Evolutionary conservation across 176 grass and related monocot species (phyloP).

Genomic region (bread wheat (Triticum aestivum)): DNA sequence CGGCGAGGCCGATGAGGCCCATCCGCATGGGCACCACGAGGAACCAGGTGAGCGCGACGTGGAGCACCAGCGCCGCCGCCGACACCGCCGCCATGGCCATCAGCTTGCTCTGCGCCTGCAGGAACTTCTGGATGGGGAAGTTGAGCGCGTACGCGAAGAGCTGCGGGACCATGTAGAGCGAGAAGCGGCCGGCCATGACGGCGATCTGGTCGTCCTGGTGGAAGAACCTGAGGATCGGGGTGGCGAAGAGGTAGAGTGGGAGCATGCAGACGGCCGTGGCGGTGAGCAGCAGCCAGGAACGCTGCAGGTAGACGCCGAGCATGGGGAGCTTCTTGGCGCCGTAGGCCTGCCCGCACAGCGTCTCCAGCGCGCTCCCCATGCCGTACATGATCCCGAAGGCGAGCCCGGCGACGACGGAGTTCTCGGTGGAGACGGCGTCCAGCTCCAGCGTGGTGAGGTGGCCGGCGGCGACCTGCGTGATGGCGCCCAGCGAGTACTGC

Average conservation of each 20-base stretch:
- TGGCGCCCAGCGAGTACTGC: slow-evolving; percentile 81
- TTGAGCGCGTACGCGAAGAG: slow-evolving; percentile 63
- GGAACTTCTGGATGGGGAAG: slow-evolving; percentile 80
- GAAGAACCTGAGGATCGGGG: slow-evolving; percentile 52
- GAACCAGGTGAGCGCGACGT: slow-evolving; percentile 62
- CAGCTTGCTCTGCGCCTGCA: slow-evolving; percentile 74
- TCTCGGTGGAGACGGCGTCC: slow-evolving; percentile 87
- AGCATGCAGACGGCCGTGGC: slow-evolving; percentile 37
- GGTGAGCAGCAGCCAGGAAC: slow-evolving; percentile 52
- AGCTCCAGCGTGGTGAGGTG: slow-evolving; percentile 89
- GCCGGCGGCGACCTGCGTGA: slow-evolving; percentile 66
- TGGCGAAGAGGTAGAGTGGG: slow-evolving; percentile 58
- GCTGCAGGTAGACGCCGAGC: slow-evolving; percentile 68
- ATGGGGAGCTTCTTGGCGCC: slow-evolving; percentile 49
- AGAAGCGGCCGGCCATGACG: slow-evolving; percentile 28
- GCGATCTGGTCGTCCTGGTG: slow-evolving; percentile 60
- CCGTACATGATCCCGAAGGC: slow-evolving; percentile 69
- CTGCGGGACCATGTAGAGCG: slow-evolving; percentile 75
- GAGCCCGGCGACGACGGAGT: slow-evolving; percentile 79
- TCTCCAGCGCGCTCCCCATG: slow-evolving; percentile 74
- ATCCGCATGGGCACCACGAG: slow-evolving; percentile 49
- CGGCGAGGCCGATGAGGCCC: slow-evolving; percentile 64
- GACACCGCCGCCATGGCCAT: slow-evolving; percentile 67
- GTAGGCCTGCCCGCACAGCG: slow-evolving; percentile 62
- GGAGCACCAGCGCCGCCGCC: slow-evolving; percentile 37